Base-by-base conservation (phyloP, 2,329 filamentous ascomycete genomes). In the Paecilomyces formosus region DNA sequence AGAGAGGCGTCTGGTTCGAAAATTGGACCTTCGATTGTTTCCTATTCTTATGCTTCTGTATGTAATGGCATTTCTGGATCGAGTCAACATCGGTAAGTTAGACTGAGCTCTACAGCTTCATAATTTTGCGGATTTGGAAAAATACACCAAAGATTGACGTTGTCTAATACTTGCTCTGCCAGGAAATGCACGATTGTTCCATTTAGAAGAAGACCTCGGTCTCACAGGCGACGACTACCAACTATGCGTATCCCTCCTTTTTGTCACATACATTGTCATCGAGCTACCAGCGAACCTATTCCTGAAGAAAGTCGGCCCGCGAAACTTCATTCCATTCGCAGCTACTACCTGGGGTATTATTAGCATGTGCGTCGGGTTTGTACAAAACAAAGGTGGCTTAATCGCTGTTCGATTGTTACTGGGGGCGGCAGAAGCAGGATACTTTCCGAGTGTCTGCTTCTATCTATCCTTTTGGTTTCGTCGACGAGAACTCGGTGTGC, bases 391-490 rank as follows among this genome's bases (percentile, higher is more conserved):
- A 15, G 45, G n/a, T 26, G 3, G 55, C 31, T 3, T 64, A 2
- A 59, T 59, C 12, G 61, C 58, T 2, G 53, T 64, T 2, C 61
- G 64, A 15, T 60, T 65, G 31, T 54, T 64, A 2, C 56, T 65
- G 1, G 64, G 62, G 3, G 58, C 60, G 6, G 50, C 55, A 12
- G 64, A 65, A 31, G 64, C 64, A 0, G 64, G 64, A 18, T 55
- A 59, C 0, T 63, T 56, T 33, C 64, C 64, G 12, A 62, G 71
- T 11, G 64, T 75, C 62, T 62, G 64, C 8, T 71, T 72, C 51
- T 73, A 72, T 39, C 63, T 75, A 15, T 70, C 67, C 1, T 63
- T 74, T 57, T 76, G 73, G 66, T 76, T 76, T 56, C 65, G 66
- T 0, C 67, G 72, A 7, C 65, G 58, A 21, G 73, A 76, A 52